Evolutionary conservation across 495 filamentous ascomycete genomes (phyloP).

Genomic region (Thozetella sp.): DNA sequence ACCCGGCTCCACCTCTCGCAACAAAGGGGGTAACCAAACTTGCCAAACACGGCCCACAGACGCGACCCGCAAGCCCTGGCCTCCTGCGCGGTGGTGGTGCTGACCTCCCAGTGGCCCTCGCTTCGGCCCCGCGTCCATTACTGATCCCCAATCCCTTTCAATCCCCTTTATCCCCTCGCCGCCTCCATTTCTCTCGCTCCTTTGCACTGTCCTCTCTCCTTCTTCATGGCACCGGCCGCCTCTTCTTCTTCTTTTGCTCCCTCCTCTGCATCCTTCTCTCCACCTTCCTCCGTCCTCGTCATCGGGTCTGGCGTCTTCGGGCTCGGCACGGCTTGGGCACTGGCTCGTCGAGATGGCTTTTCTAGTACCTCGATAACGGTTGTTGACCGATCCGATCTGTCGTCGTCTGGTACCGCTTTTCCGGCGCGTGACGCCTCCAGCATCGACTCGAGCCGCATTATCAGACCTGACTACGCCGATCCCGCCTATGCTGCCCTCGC

Average conservation of each 20-base stretch:
- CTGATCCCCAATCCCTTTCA: not conserved
- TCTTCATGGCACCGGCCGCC: conserved; percentile 2
- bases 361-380: conserved; percentile 61
- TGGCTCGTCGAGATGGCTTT: conserved; percentile 57
- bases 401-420: conserved; percentile 44
- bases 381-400: conserved; percentile 60
- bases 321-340: conserved; percentile 66
- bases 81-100: not conserved
- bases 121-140: conserved; percentile 3
- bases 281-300: conserved; percentile 65
- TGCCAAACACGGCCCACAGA: conserved; percentile 3
- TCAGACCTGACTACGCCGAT: conserved; percentile 82
- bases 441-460: conserved; percentile 75
- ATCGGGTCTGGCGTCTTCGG: conserved; percentile 81
- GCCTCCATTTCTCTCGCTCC: not conserved
- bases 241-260: conserved; percentile 8
- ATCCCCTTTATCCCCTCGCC: not conserved
- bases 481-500: conserved; percentile 72
- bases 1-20: not conserved
- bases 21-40: not conserved
- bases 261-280: conserved; percentile 13
- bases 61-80: not conserved
- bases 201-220: not conserved
- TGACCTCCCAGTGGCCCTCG: not conserved
- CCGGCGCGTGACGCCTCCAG: conserved; percentile 71